These are phyloP conservation scores for Zasmidium citrigriseum DNA, from an alignment of 2,329 filamentous ascomycete species.

Conservation along the genomic window DNA sequence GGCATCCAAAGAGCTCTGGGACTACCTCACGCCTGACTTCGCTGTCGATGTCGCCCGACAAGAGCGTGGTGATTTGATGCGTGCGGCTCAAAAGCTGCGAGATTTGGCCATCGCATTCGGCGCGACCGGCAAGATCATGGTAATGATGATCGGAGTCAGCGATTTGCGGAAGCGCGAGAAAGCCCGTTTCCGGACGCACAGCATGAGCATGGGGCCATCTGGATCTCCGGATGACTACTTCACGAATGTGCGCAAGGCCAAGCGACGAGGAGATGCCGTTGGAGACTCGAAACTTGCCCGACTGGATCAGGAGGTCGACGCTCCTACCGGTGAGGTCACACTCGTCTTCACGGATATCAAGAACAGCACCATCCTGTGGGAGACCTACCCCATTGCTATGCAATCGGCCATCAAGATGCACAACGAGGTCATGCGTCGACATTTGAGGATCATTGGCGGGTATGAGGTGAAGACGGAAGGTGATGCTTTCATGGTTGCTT, in stretches of 20 bases:
- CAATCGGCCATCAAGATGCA: slow-evolving; percentile 94
- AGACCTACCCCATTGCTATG: slow-evolving; percentile 93
- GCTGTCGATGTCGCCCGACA: slow-evolving; percentile 88
- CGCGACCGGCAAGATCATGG: slow-evolving; percentile 93
- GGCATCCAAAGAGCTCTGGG: slow-evolving; percentile 92
- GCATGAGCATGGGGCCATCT: slow-evolving; percentile 80
- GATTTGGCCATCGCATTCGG: slow-evolving; percentile 96
- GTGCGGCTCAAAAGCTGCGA: slow-evolving; percentile 88
- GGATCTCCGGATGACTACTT: slow-evolving; percentile 72
- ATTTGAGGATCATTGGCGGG: slow-evolving; percentile 88
- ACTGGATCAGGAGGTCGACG: slow-evolving; percentile 85
- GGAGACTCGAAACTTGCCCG: slow-evolving; percentile 84
- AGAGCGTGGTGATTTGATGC: slow-evolving; percentile 88
- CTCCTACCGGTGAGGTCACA: slow-evolving; percentile 84
- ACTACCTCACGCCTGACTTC: slow-evolving; percentile 85
- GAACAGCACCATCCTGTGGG: slow-evolving; percentile 94
- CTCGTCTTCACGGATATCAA: slow-evolving; percentile 99
- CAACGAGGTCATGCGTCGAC: slow-evolving; percentile 93
- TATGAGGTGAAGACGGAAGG: slow-evolving; percentile 99
- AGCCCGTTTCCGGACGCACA: slow-evolving; percentile 73
- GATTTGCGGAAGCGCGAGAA: slow-evolving; percentile 86
- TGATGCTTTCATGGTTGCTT: slow-evolving; percentile 99
- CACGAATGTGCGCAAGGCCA: slow-evolving; percentile 64
- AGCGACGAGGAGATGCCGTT: slow-evolving; percentile 58
- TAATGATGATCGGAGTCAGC: slow-evolving; percentile 94